Conservation (phyloP, 2,329 filamentous ascomycete genomes). For the Cladobotryum mycophilum region DNA sequence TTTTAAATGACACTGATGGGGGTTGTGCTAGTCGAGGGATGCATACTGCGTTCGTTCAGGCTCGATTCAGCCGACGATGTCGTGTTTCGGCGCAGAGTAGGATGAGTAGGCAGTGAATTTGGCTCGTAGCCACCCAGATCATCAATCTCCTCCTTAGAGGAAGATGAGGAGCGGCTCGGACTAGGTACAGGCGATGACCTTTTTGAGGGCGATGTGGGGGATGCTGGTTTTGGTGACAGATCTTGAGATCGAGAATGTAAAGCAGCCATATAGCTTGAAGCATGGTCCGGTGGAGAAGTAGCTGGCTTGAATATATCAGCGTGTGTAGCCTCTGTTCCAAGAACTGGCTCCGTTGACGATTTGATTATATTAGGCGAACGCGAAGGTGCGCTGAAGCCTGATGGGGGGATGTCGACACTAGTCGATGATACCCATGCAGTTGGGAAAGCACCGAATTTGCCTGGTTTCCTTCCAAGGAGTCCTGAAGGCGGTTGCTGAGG, state of each 20-base stretch:
- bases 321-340: slow-evolving; percentile 61
- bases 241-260: slow-evolving; percentile 57
- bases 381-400: slow-evolving; percentile 25
- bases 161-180: slow-evolving; percentile 37
- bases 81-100: slow-evolving; percentile 30
- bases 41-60: slow-evolving; percentile 18
- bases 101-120: slow-evolving; percentile 20
- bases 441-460: slow-evolving; percentile 28
- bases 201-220: slow-evolving; percentile 29
- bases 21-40: slow-evolving; percentile 22
- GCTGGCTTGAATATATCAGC: slow-evolving; percentile 57
- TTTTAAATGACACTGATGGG: slow-evolving; percentile 33
- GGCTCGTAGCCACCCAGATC: slow-evolving; percentile 30
- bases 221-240: slow-evolving; percentile 43
- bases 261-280: slow-evolving; percentile 60
- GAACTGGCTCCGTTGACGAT: slow-evolving; percentile 55
- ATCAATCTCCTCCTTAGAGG: slow-evolving; percentile 39
- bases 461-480: slow-evolving; percentile 45
- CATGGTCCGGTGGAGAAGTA: slow-evolving; percentile 52
- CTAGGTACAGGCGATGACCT: slow-evolving; percentile 23
- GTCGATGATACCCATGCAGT: slow-evolving; percentile 39
- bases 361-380: slow-evolving; percentile 30
- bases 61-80: slow-evolving; percentile 31
- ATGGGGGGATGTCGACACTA: slow-evolving; percentile 41
- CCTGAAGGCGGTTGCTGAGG: slow-evolving; percentile 28